Percentiles rank a stretch among this genome's conserved stretches.
These are phyloP conservation scores for Piper longum DNA, from an alignment of 164 flowering plant species.

Conservation along the genomic window DNA sequence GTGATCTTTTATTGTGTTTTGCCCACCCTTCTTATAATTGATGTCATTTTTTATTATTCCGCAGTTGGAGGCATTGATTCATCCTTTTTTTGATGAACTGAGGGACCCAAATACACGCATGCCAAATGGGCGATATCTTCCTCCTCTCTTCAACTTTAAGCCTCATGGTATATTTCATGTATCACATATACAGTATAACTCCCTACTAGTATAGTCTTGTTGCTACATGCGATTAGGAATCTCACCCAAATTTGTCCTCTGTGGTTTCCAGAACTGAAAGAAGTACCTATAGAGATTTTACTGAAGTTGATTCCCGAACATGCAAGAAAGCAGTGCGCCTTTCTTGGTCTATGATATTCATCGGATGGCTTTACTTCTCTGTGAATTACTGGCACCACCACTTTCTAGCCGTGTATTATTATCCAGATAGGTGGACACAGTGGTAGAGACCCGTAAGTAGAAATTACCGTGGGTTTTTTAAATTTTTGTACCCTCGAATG, in stretches of 20 bases:
- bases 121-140: conserved; percentile 60
- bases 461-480: too few relatives aligned
- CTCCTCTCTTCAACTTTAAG: conserved; percentile 62
- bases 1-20: neutral
- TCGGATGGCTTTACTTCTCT: too few relatives aligned
- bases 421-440: too few relatives aligned
- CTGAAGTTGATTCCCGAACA: conserved; percentile 61
- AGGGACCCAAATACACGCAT: conserved; percentile 55
- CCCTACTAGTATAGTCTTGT: neutral
- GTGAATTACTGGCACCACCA: too few relatives aligned
- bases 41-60: neutral
- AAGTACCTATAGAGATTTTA: conserved; percentile 40
- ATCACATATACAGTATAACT: neutral
- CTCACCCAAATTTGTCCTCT: neutral
- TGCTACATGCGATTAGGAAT: neutral
- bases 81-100: conserved; percentile 68
- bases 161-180: conserved; percentile 31
- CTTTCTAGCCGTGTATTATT: too few relatives aligned
- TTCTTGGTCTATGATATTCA: conserved; percentile 31
- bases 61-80: conserved; percentile 58
- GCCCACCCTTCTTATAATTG: neutral
- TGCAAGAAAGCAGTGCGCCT: conserved; percentile 68
- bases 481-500: too few relatives aligned
- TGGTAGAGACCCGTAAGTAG: too few relatives aligned
- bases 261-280: conserved; percentile 41